A percentile compares a stretch with the other conserved stretches of the same genome.
These are phyloP conservation scores for Flaveria sonorensis DNA, from an alignment of 129 eudicot genomes.

Conservation along the genomic window DNA sequence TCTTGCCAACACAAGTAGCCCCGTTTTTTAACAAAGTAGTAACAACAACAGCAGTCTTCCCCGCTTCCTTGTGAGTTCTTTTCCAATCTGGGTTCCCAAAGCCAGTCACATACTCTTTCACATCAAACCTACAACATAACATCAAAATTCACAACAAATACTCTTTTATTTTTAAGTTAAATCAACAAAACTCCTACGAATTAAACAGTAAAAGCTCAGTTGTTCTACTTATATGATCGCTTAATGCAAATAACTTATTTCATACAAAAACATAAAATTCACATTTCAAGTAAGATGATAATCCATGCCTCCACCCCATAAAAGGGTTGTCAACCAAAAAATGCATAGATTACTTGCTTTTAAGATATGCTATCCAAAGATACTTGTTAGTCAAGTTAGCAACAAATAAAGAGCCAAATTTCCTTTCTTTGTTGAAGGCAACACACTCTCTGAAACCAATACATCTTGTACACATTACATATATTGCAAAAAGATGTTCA, in stretches of 20 bases:
- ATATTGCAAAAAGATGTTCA: not conserved
- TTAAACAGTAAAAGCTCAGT: constrained; percentile 15
- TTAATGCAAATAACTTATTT: not conserved
- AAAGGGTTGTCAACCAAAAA: not conserved
- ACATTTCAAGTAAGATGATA: constrained; percentile 14
- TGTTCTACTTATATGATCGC: constrained; percentile 21
- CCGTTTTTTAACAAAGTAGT: constrained; percentile 71
- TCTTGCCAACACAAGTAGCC: constrained; percentile 84
- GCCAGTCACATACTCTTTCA: constrained; percentile 79
- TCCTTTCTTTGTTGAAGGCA: too few relatives aligned
- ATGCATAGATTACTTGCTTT: not conserved
- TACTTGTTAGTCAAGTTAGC: not conserved
- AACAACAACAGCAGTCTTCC: constrained; percentile 74
- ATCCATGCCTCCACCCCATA: not conserved
- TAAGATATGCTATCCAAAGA: not conserved
- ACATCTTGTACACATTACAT: not conserved
- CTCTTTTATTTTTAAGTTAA: not conserved
- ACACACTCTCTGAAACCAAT: too few relatives aligned
- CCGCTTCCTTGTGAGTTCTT: constrained; percentile 74
- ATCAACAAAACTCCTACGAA: not conserved
- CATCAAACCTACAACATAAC: constrained; percentile 65
- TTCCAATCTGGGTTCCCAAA: constrained; percentile 86
- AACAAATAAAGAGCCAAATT: not conserved
- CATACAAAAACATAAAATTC: not conserved
- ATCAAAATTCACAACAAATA: constrained; percentile 10